Base-by-base conservation (phyloP, 2,329 filamentous ascomycete species). In the Aschersonia sp. region DNA sequence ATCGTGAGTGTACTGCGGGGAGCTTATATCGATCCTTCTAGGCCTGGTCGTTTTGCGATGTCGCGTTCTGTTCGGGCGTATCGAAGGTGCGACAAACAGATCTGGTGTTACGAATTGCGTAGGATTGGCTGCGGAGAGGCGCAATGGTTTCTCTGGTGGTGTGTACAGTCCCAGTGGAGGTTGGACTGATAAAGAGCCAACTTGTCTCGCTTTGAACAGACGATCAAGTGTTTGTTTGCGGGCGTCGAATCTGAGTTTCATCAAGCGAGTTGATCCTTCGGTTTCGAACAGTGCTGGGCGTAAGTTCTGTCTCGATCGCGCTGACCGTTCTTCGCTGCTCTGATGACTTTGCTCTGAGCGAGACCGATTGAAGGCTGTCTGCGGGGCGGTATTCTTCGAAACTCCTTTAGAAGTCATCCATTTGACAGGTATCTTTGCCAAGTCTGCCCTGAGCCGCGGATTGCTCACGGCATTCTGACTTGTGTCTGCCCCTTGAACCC, bases 231-330 rank as follows among this genome's bases (percentile, higher is more conserved):
- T 61, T 52, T 64, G 72, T 57, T 82, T 82, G 30, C 65, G 69
- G 3, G 65, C 62, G 46, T 68, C 63, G 51, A 82, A 80, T 7
- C 61, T 63, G 43, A 63, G 57, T 5, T 59, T 59, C 29, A 55
- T 59, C 9, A 58, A 56, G 41, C 60, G 61, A 32, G 63, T 59
- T 2, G 56, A 50, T 35, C 69, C 66, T 6, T 67, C 63, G 31
- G 64, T 68, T 55, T 82, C 78, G 7, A 82, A 62, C 52, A 80
- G 77, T 4, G 78, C 78, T 28, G 74, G 75, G 47, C 75, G 52
- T 3, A 42, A 42, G 3, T 4, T 20, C 6, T 28, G 10, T 42
- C 40, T 28, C 3, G 30, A 42, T 46, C 12, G 45, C 38, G 4
- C 30, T 35, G 40, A 40, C 32, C 31, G 40, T 31, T 42, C 30